A percentile compares a stretch with the other conserved stretches of the same genome.
These are phyloP conservation scores for Xylariaceae sp. DNA, from an alignment of 2,329 filamentous ascomycete species.

Conservation along the genomic window DNA sequence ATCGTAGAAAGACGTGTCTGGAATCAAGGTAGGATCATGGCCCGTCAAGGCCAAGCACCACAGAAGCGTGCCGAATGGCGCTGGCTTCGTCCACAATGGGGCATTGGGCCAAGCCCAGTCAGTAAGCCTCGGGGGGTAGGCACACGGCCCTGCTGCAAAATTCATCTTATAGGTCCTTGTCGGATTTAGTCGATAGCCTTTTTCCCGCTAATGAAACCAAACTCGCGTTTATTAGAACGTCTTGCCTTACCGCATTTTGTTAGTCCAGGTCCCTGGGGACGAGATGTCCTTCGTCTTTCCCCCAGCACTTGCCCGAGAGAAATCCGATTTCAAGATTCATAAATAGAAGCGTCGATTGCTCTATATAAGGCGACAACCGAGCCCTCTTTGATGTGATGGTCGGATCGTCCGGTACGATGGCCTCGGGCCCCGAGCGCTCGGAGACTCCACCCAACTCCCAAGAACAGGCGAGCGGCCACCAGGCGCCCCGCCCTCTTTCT, in stretches of 20 bases:
- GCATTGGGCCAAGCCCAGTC: constrained; percentile 12
- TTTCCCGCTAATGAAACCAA: constrained; percentile 16
- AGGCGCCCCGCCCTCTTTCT: constrained; percentile 15
- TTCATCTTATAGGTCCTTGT: constrained; percentile 18
- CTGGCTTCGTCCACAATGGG: constrained; percentile 17
- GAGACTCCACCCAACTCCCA: constrained; percentile 13
- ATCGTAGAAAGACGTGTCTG: constrained; percentile 12
- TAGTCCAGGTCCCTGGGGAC: constrained; percentile 12
- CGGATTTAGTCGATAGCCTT: constrained; percentile 16
- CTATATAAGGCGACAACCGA: constrained; percentile 12
- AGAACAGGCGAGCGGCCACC: constrained; percentile 20
- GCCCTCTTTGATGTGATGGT: constrained; percentile 18
- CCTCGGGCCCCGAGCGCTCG: constrained; percentile 14
- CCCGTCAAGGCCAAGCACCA: constrained; percentile 10
- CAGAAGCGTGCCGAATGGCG: constrained; percentile 15
- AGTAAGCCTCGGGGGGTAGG: constrained; percentile 9
- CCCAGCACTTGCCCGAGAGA: constrained; percentile 1
- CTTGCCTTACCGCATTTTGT: constrained; percentile 10
- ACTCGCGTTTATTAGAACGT: constrained; percentile 17
- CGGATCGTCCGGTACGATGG: constrained; percentile 14
- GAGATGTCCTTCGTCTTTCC: constrained; percentile 12
- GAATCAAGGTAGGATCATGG: constrained; percentile 6
- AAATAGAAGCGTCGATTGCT: constrained; percentile 5
- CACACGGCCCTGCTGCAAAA: constrained; percentile 11
- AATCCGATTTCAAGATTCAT: constrained; percentile 8